Base-by-base conservation (phyloP, 2,329 filamentous ascomycete genomes). In the Fusarium redolens region DNA sequence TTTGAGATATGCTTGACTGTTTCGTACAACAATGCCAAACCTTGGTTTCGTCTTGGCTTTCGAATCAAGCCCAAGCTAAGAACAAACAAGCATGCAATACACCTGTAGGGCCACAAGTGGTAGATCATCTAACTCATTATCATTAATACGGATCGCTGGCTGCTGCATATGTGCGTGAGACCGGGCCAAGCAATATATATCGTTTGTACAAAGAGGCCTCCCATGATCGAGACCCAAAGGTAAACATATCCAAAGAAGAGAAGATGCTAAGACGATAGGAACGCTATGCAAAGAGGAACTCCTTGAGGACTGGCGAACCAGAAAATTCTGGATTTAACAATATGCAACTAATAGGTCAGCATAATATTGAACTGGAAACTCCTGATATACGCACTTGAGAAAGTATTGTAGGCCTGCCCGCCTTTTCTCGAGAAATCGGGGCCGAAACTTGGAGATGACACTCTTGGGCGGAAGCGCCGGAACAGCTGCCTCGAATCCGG, bases 251-350 rank as follows among this genome's bases (percentile, higher is more conserved):
- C 72, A 66, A 61, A 62, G 50, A 72, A 74, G 63, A 67, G 58
- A 71, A 75, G 45, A 64, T 56, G 64, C 59, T 56, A 47, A 55
- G 41, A 56, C n/a, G 48, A 60, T 47, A 61, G n/a, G 25, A 35
- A 51, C 65, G 65, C 55, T 86, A 89, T 58, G 86, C 86, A 80
- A 97, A 96, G 56, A 98, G 86, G 79, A 98, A 98, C 65, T 97
- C 94, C 80, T 96, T 97, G 47, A 97, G 86, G 4, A 97, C 90
- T 0, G 95, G 93, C n/a, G 94, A 96, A 15, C 93, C 93, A 38
- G 95, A 93, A 79, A 98, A 98, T 81, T 98, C 95, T 0, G 96
- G 96, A 81, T 98, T 98, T 35, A 98, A 84, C 73, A 98, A 84
- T 69, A 98, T 92, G 83, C 95, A 98, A 80, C 94, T 97, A 79